phyloP scores from a whole-genome alignment of 805 yeast genomes.

The Candida tibetensis region DNA sequence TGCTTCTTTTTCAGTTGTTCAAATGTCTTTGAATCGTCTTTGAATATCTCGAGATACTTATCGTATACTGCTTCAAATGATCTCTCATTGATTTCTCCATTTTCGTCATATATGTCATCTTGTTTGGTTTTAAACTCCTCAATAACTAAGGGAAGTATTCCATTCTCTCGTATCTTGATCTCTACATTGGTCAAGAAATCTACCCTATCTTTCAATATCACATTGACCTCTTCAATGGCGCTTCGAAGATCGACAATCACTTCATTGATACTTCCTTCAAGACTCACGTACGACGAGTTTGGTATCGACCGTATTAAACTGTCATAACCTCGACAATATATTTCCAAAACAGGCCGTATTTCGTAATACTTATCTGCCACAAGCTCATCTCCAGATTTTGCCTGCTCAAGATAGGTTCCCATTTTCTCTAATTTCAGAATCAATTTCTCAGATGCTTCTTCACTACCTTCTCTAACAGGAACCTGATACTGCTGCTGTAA shows the following conservation, averaged over 20 bases:
- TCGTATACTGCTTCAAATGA: slow-evolving; percentile 39
- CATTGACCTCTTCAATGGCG: slow-evolving; percentile 25
- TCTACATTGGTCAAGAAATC: slow-evolving; percentile 42
- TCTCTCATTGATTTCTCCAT: slow-evolving; percentile 22
- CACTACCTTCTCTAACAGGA: slow-evolving; percentile 24
- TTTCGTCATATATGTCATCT: slow-evolving; percentile 10
- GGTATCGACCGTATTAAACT: slow-evolving; percentile 39
- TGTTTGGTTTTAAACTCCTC: slow-evolving; percentile 38
- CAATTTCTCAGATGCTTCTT: slow-evolving; percentile 40
- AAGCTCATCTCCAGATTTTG: slow-evolving; percentile 58
- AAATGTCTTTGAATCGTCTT: slow-evolving; percentile 48
- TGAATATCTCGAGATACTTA: slow-evolving; percentile 45
- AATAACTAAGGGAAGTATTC: slow-evolving; percentile 53
- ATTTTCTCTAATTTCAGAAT: slow-evolving; percentile 42
- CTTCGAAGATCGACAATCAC: slow-evolving; percentile 37
- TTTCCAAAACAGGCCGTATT: slow-evolving; percentile 45
- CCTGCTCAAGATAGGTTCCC: slow-evolving; percentile 51
- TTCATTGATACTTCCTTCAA: slow-evolving; percentile 29
- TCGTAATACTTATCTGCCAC: slow-evolving; percentile 46
- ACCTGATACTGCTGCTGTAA: slow-evolving; percentile 27
- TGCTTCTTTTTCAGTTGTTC: slow-evolving; percentile 34
- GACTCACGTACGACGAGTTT: slow-evolving; percentile 29
- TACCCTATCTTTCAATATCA: slow-evolving; percentile 36
- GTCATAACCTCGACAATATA: slow-evolving; percentile 42
- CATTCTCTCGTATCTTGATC: slow-evolving; percentile 44